Conservation (phyloP, 2,329 filamentous ascomycete species). For the Leptographium radiaticola region DNA sequence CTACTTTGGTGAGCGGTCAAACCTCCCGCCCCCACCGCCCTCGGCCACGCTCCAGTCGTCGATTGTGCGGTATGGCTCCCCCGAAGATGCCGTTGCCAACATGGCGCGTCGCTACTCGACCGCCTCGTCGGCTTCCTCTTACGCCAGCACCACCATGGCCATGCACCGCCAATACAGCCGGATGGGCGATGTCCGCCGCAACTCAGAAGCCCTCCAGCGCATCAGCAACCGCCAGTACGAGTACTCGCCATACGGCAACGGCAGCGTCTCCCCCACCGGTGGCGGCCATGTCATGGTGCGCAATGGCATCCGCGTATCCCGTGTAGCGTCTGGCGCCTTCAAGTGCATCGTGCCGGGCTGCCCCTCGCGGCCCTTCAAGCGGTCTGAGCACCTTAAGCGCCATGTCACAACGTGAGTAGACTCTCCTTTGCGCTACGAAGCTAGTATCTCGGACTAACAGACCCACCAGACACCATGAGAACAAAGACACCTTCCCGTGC, state of each 20-base stretch:
- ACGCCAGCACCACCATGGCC: not conserved
- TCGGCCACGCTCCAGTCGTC: constrained; percentile 10
- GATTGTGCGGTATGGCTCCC: not conserved
- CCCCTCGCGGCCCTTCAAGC: constrained; percentile 31
- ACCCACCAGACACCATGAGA: constrained; percentile 13
- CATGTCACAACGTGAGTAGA: constrained; percentile 36
- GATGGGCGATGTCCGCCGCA: constrained; percentile 1
- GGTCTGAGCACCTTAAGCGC: constrained; percentile 43
- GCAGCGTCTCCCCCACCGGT: not conserved
- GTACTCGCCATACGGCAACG: not conserved
- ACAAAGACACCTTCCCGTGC: constrained; percentile 21
- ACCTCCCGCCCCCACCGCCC: constrained; percentile 9
- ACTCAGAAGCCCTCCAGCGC: constrained; percentile 3
- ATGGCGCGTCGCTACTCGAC: constrained; percentile 1
- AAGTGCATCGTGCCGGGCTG: constrained; percentile 34
- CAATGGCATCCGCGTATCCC: constrained; percentile 13
- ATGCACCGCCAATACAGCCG: not conserved
- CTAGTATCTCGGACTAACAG: not conserved
- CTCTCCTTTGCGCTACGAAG: not conserved
- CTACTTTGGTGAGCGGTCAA: constrained; percentile 16
- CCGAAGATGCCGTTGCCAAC: not conserved
- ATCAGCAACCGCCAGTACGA: constrained; percentile 1
- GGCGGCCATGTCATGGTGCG: constrained; percentile 8
- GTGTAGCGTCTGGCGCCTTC: constrained; percentile 17
- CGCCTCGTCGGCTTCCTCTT: not conserved